phyloP scores from a whole-genome alignment of 2,329 filamentous ascomycete species.

The Aspergillus aculeatinus region DNA sequence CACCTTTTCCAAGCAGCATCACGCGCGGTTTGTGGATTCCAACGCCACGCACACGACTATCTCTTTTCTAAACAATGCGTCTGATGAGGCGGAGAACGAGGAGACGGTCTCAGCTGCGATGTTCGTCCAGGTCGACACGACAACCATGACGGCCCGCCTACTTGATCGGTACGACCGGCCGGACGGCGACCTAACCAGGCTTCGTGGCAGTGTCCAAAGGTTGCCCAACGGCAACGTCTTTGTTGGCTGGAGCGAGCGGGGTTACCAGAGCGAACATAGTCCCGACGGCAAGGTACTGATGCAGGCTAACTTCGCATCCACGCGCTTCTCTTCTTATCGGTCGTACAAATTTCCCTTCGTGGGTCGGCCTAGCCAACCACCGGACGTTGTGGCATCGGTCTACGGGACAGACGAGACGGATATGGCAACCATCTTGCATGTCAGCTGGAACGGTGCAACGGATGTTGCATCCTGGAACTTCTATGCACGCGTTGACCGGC shows the following conservation, averaged over 20 bases:
- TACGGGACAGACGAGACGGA: constrained; percentile 28
- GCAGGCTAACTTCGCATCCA: constrained; percentile 36
- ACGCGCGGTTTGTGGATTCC: constrained; percentile 34
- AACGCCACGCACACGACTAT: constrained; percentile 32
- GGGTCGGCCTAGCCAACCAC: constrained; percentile 34
- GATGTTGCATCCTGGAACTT: constrained; percentile 45
- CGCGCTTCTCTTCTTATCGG: constrained; percentile 41
- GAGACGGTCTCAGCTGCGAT: constrained; percentile 33
- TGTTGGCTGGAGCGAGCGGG: constrained; percentile 38
- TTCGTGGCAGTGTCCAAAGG: constrained; percentile 37
- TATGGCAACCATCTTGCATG: constrained; percentile 30
- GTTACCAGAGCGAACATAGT: constrained; percentile 38
- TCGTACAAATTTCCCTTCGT: constrained; percentile 41
- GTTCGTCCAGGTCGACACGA: constrained; percentile 32
- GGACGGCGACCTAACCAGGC: constrained; percentile 33
- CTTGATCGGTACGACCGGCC: constrained; percentile 35
- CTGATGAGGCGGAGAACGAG: constrained; percentile 30
- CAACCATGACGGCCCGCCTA: constrained; percentile 30
- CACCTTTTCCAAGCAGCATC: constrained; percentile 40
- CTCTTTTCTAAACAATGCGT: constrained; percentile 38
- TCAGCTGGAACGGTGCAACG: constrained; percentile 52
- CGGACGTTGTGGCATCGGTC: constrained; percentile 34
- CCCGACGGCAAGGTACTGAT: constrained; percentile 37
- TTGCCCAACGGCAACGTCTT: constrained; percentile 40
- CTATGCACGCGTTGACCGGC: constrained; percentile 25